A percentile compares a stretch with the other conserved stretches of the same genome.
phyloP scores from a whole-genome alignment of 2,329 filamentous ascomycete genomes.

The Aspergillus tubingensis region DNA sequence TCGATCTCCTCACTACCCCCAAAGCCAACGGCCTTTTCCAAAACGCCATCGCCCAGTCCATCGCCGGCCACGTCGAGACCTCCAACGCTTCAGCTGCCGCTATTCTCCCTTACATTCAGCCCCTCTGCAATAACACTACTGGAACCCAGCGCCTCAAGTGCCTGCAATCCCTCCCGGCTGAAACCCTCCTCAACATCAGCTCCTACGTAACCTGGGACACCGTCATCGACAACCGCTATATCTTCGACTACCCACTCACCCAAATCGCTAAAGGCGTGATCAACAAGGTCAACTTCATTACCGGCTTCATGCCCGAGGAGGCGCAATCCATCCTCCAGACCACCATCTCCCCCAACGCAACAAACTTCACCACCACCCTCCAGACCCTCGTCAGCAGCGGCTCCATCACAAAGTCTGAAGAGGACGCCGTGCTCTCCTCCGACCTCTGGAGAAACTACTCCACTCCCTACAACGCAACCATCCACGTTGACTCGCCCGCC shows the following conservation, averaged over 20 bases:
- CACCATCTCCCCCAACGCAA: slow-evolving; percentile 47
- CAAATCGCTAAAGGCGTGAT: slow-evolving; percentile 48
- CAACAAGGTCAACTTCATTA: slow-evolving; percentile 56
- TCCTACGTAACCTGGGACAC: slow-evolving; percentile 46
- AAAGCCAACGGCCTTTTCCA: slow-evolving; percentile 27
- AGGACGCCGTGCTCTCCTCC: slow-evolving; percentile 47
- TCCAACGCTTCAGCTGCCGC: not conserved
- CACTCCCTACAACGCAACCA: slow-evolving; percentile 45
- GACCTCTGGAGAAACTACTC: slow-evolving; percentile 51
- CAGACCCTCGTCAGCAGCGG: slow-evolving; percentile 36
- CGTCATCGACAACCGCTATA: slow-evolving; percentile 61
- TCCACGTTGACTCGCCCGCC: slow-evolving; percentile 42
- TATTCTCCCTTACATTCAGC: slow-evolving; percentile 51
- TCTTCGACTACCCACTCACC: slow-evolving; percentile 53
- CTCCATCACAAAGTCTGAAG: slow-evolving; percentile 45
- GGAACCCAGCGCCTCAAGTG: slow-evolving; percentile 54
- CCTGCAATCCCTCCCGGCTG: slow-evolving; percentile 49
- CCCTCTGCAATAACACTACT: slow-evolving; percentile 54
- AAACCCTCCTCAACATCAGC: slow-evolving; percentile 11
- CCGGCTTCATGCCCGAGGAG: slow-evolving; percentile 58
- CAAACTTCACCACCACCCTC: slow-evolving; percentile 47
- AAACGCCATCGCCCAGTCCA: slow-evolving; percentile 32
- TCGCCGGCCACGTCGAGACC: not conserved
- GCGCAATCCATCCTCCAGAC: slow-evolving; percentile 57
- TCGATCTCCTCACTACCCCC: slow-evolving; percentile 24